Conservation (phyloP, 2,329 filamentous ascomycete species). For the Blastomyces percursus region DNA sequence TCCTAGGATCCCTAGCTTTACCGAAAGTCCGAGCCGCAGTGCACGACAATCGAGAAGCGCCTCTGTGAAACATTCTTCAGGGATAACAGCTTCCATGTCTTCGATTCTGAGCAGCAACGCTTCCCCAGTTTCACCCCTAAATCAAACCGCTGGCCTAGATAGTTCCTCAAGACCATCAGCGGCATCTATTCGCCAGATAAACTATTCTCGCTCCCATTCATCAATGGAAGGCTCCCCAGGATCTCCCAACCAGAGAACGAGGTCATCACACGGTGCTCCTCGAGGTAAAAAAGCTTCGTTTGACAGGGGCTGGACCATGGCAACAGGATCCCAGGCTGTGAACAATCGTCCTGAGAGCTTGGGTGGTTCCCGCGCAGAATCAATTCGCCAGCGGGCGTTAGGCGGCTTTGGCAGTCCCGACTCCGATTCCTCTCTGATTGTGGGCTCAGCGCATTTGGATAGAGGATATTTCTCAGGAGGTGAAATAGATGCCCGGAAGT, state of each 20-base stretch:
- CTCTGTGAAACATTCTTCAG: constrained; percentile 9
- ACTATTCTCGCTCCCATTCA: constrained; percentile 78
- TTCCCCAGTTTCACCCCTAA: constrained; percentile 37
- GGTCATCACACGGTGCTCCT: constrained; percentile 20
- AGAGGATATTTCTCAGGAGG: constrained; percentile 89
- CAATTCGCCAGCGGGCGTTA: constrained; percentile 15
- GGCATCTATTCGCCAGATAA: constrained; percentile 67
- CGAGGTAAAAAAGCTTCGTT: constrained; percentile 50
- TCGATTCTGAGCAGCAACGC: constrained; percentile 25
- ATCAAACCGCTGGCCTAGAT: constrained; percentile 32
- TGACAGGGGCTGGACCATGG: constrained; percentile 49
- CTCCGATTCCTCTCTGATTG: constrained; percentile 24
- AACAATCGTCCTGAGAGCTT: constrained; percentile 23
- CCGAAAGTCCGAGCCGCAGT: constrained; percentile 14
- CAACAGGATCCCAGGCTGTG: constrained; percentile 25
- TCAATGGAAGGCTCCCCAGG: constrained; percentile 60
- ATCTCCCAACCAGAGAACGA: constrained; percentile 15
- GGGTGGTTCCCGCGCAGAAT: constrained; percentile 21
- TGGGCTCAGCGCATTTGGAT: constrained; percentile 52
- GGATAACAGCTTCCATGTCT: constrained; percentile 22
- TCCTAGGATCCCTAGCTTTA: constrained; percentile 35
- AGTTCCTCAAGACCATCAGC: constrained; percentile 55
- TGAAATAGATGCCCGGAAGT: constrained; percentile 62
- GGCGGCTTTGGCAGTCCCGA: constrained; percentile 19
- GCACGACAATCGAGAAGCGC: constrained; percentile 9